phyloP scores from a whole-genome alignment of 2,329 filamentous ascomycete genomes.

The Geoglossum cookeanum region DNA sequence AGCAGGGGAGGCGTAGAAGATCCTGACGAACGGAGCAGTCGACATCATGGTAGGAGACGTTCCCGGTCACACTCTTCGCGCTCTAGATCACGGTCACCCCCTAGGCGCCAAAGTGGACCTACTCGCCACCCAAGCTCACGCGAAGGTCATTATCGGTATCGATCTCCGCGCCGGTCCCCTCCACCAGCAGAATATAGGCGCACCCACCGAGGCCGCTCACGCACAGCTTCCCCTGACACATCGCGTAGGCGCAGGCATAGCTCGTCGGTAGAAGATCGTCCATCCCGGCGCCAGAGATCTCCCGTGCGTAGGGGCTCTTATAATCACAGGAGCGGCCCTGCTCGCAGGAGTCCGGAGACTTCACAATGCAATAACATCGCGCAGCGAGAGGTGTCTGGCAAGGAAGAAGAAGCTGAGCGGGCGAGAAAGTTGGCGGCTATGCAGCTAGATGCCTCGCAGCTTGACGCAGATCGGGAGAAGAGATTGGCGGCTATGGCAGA shows the following conservation, averaged over 20 bases:
- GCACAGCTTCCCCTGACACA: not conserved
- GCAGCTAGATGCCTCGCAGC: conserved; percentile 48
- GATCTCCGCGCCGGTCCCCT: not conserved
- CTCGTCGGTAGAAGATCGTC: not conserved
- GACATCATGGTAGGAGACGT: conserved; percentile 8
- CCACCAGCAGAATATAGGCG: not conserved
- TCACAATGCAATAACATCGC: not conserved
- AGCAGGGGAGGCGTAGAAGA: conserved; percentile 6
- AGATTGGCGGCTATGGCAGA: conserved; percentile 48
- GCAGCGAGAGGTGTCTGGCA: not conserved
- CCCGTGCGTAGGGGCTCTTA: not conserved
- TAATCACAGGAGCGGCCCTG: not conserved
- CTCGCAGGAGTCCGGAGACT: not conserved
- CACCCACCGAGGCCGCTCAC: not conserved
- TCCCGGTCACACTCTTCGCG: conserved; percentile 8
- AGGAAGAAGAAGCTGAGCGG: conserved; percentile 31
- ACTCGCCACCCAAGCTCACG: not conserved
- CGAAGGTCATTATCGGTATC: not conserved
- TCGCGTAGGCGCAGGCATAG: not conserved
- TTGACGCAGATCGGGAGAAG: conserved; percentile 51
- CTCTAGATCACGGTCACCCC: conserved; percentile 4
- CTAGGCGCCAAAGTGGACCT: not conserved
- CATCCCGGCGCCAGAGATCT: not conserved
- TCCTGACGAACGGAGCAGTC: conserved; percentile 24
- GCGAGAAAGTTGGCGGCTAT: conserved; percentile 52